phyloP scores from a whole-genome alignment of 352 stramenopile genomes.

The Globisporangium heterothallicum region DNA sequence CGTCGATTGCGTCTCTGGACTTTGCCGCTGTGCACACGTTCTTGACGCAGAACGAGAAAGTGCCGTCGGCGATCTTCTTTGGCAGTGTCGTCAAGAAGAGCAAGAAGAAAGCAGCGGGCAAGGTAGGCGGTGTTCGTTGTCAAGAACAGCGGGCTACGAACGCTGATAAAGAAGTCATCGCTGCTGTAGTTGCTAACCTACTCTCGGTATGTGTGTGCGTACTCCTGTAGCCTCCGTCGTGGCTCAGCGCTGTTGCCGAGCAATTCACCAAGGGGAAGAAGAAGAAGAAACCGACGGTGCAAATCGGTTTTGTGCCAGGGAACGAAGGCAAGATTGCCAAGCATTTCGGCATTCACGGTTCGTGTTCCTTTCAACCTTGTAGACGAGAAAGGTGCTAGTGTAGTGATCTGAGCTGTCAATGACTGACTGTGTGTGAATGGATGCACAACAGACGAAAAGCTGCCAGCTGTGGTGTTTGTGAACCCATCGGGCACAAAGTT shows the following conservation, averaged over 20 bases:
- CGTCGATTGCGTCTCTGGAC: conserved; percentile 37
- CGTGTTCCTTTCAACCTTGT: no score
- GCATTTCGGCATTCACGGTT: conserved; percentile 52
- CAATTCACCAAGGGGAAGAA: conserved; percentile 54
- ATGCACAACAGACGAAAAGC: conserved; percentile 22
- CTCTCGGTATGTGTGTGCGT: neutral
- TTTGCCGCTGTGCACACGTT: conserved; percentile 54
- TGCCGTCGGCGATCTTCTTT: conserved; percentile 67
- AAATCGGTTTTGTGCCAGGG: conserved; percentile 53
- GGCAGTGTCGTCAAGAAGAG: conserved; percentile 38
- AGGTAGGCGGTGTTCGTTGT: conserved; percentile 14
- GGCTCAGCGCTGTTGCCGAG: conserved; percentile 49
- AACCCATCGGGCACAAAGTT: conserved; percentile 44
- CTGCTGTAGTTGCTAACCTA: no score
- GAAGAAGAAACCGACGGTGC: conserved; percentile 48
- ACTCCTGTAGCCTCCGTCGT: conserved; percentile 32
- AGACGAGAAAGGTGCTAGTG: no score
- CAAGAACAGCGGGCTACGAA: no score
- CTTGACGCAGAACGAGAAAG: conserved; percentile 35
- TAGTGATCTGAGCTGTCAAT: no score
- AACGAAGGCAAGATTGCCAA: conserved; percentile 63
- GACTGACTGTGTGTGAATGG: no score
- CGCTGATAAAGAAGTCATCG: no score
- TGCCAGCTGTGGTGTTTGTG: conserved; percentile 63
- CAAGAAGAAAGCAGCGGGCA: conserved; percentile 34